A percentile compares a stretch with the other conserved stretches of the same genome.
These are phyloP conservation scores for Climacium dendroides DNA, from an alignment of 225 moss, liverwort and hornwort species.

Conservation along the genomic window DNA sequence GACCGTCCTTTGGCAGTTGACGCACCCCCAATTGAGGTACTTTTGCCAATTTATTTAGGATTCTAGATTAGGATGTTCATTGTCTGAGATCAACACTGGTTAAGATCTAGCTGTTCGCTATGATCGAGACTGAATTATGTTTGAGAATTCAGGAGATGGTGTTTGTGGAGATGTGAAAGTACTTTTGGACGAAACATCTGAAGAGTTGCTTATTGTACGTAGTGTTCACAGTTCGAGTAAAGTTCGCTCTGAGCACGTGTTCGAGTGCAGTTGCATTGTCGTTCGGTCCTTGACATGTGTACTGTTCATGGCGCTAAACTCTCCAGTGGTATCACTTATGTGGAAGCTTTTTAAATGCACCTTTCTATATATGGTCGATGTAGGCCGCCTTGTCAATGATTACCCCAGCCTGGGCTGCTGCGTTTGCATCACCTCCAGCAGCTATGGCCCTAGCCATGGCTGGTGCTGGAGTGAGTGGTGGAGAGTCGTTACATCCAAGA, in stretches of 20 bases:
- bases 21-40: constrained; percentile 81
- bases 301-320: background rate
- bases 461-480: constrained; percentile 91
- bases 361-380: background rate
- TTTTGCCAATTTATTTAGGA: background rate
- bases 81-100: background rate
- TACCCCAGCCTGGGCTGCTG: constrained; percentile 92
- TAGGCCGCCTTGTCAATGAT: constrained; percentile 96
- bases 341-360: background rate
- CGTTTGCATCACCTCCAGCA: constrained; percentile 97
- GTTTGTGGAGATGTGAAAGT: background rate
- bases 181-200: background rate
- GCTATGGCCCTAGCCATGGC: constrained; percentile 97
- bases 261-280: background rate
- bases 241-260: background rate
- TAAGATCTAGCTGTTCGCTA: background rate
- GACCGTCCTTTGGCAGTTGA: constrained; percentile 90
- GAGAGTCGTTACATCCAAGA: constrained; percentile 53
- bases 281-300: background rate
- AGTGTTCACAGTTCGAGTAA: background rate
- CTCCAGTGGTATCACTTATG: background rate
- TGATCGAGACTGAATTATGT: background rate
- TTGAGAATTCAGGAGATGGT: background rate
- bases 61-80: background rate
- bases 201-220: background rate